Conservation (phyloP, 1,284 basidiomycete species). For the Austroboletus novae-zelandiae region DNA sequence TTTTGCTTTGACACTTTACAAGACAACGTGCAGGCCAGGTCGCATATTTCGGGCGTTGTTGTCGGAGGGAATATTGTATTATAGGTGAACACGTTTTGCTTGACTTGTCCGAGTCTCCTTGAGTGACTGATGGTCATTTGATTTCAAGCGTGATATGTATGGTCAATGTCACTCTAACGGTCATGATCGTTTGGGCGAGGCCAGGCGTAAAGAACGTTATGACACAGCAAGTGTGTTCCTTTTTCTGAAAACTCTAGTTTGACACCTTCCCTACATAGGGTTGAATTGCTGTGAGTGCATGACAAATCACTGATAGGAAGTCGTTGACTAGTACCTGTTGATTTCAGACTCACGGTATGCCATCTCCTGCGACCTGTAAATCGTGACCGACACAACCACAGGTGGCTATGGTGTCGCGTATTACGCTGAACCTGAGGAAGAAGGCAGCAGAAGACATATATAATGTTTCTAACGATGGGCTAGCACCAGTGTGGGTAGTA, state of each 20-base stretch:
- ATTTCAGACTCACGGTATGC: constrained; percentile 33
- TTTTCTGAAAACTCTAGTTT: background rate
- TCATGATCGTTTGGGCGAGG: constrained; percentile 43
- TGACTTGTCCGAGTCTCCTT: background rate
- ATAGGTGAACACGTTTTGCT: constrained; percentile 34
- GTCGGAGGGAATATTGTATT: constrained; percentile 46
- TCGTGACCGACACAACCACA: constrained; percentile 10
- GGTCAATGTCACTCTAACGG: constrained; percentile 42
- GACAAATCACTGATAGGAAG: background rate
- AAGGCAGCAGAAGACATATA: constrained; percentile 1
- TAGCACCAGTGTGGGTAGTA: background rate
- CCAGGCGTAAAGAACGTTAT: constrained; percentile 41
- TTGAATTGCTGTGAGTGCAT: constrained; percentile 44
- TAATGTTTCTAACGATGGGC: background rate
- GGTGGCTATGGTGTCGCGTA: constrained; percentile 48
- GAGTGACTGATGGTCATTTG: background rate
- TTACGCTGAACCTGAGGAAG: constrained; percentile 41
- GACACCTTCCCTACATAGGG: constrained; percentile 23
- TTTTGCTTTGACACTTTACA: constrained; percentile 37
- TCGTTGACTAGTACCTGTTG: constrained; percentile 1
- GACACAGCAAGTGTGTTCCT: constrained; percentile 41
- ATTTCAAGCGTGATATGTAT: constrained; percentile 40
- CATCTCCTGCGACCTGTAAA: background rate
- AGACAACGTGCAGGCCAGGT: constrained; percentile 26
- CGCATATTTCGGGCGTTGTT: constrained; percentile 36